Evolutionary conservation across 164 flowering plant species (phyloP).

Genomic region (Kalanchoe fedtschenkoi): DNA sequence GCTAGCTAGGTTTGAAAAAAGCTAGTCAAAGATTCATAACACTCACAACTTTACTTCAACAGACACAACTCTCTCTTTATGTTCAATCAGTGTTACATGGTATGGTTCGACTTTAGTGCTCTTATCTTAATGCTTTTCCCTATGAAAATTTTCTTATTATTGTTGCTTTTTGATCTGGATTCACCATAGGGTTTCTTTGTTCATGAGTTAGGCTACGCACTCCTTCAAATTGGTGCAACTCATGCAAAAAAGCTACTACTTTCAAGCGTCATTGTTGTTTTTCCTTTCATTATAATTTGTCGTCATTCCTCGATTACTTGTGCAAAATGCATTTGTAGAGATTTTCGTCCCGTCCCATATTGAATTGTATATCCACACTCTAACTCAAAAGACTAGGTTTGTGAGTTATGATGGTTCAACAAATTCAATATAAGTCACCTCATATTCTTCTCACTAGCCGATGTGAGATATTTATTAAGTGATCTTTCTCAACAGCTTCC

Average conservation of each 20-base stretch:
- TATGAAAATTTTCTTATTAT: background rate
- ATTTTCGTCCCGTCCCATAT: too few relatives aligned
- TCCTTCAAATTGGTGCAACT: background rate
- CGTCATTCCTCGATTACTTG: background rate
- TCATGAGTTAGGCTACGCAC: background rate
- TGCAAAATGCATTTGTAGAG: too few relatives aligned
- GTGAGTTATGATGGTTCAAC: too few relatives aligned
- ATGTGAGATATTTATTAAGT: too few relatives aligned
- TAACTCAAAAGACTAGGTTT: too few relatives aligned
- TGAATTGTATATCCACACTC: too few relatives aligned
- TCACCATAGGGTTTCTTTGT: too few relatives aligned
- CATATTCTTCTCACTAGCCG: too few relatives aligned
- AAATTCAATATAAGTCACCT: too few relatives aligned
- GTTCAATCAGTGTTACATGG: background rate
- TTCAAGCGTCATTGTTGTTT: background rate
- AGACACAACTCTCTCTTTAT: background rate
- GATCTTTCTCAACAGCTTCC: too few relatives aligned
- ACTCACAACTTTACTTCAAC: background rate
- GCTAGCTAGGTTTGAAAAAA: background rate
- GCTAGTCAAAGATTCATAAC: conserved; percentile 1
- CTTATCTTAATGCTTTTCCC: background rate
- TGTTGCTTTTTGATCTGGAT: too few relatives aligned
- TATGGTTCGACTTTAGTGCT: background rate
- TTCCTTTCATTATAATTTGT: background rate
- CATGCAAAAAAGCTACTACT: background rate